Base-by-base conservation (phyloP, 345 rosid species). In the Alliaria petiolata region DNA sequence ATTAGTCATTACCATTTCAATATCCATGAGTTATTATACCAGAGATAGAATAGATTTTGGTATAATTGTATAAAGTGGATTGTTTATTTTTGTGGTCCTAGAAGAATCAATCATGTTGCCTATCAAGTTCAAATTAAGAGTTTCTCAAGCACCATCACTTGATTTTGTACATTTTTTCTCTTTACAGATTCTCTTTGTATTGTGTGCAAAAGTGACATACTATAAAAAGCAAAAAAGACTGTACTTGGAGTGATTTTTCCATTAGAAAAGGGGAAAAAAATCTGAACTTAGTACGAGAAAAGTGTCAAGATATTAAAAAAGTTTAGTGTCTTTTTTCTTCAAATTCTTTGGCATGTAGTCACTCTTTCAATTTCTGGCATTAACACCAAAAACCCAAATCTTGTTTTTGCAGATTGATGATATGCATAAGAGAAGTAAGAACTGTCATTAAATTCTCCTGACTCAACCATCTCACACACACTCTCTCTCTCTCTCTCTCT, bases 361-460 rank as follows among this genome's bases (percentile, higher is more conserved):
- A 45, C 17, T 40, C 19, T 49, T 33, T 64, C 20, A 47, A 64
- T 5, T 35, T 64, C 14, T 47, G 40, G 36, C 53, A 67, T 54
- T 53, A 36, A 36, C 70, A 50, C 12, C 20, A 72, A 39, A 63
- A 54, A 17, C 8, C 54, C 55, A 54, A 63, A 62, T 36, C 30
- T 16, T 22, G 45, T 54, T 72, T 58, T 22, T 53, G 34, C 45
- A 51, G 4, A 71, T 61, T 42, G 62, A 62, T 42, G 53, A 17
- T 43, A 11, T 22, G 33, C 50, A 38, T 49, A 51, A 31, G 38
- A 71, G 76, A 55, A 19, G 38, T 71, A 14, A 35, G 44, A 62
- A 58, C 5, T 17, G 38, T 50, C 78, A 74, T 74, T 67, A 43
- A 74, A 33, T 74, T 74, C 63, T 59, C 73, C 68, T 74, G 78